Percentiles rank a stretch among this genome's conserved stretches.
phyloP scores from a whole-genome alignment of 257 asterid species.

The Gardenia jasminoides region DNA sequence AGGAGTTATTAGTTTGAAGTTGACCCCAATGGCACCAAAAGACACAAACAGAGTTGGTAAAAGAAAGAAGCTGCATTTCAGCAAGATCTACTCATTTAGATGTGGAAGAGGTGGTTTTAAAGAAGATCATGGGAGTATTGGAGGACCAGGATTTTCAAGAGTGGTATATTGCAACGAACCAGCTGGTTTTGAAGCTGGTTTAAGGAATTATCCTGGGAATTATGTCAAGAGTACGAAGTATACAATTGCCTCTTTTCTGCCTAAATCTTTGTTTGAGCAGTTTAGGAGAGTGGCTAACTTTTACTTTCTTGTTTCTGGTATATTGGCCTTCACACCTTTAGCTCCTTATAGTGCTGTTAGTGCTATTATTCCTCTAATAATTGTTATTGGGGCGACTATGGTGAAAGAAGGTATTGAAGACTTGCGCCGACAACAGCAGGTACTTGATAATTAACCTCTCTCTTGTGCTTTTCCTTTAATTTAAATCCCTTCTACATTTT shows the following conservation, averaged over 20 bases:
- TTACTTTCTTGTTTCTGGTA: slow-evolving; percentile 72
- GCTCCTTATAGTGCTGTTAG: slow-evolving; percentile 78
- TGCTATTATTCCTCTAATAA: slow-evolving; percentile 59
- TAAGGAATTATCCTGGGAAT: slow-evolving; percentile 48
- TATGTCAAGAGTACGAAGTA: slow-evolving; percentile 82
- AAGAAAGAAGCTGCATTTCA: slow-evolving; percentile 57
- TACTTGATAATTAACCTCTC: slow-evolving; percentile 21
- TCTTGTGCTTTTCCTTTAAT: background rate
- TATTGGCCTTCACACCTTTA: slow-evolving; percentile 62
- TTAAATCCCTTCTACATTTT: background rate
- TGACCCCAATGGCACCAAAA: slow-evolving; percentile 14
- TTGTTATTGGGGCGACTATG: slow-evolving; percentile 80
- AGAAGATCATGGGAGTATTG: slow-evolving; percentile 72
- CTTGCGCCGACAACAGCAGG: slow-evolving; percentile 75
- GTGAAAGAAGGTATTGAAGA: slow-evolving; percentile 84
- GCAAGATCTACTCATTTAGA: slow-evolving; percentile 76
- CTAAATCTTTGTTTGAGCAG: slow-evolving; percentile 89
- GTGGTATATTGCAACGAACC: slow-evolving; percentile 80
- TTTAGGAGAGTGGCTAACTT: slow-evolving; percentile 93
- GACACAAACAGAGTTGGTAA: slow-evolving; percentile 42
- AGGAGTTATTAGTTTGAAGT: slow-evolving; percentile 2
- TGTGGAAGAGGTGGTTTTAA: slow-evolving; percentile 49
- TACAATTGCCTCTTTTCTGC: slow-evolving; percentile 76
- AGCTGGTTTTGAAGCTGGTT: slow-evolving; percentile 37
- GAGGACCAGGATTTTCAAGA: slow-evolving; percentile 88